Evolutionary conservation across 1,284 basidiomycete genomes (phyloP).

Genomic region (Sporisorium iseilematis-ciliati): DNA sequence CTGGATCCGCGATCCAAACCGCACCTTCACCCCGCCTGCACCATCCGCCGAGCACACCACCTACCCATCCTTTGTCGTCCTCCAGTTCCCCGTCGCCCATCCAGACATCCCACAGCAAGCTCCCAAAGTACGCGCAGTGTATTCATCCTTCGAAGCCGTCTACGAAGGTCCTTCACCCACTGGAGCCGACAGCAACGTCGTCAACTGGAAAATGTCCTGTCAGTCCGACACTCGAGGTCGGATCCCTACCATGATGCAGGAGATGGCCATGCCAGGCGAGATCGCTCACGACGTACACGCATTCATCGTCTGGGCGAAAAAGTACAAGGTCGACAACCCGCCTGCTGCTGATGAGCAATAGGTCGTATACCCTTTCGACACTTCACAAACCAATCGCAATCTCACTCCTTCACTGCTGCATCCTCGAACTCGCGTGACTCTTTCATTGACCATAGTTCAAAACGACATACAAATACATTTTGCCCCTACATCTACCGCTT

Average conservation of each 20-base stretch:
- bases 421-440: not conserved
- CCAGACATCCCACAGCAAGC: conserved; percentile 28
- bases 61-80: conserved; percentile 56
- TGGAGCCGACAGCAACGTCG: conserved; percentile 1
- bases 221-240: conserved; percentile 61
- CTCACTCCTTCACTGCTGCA: not conserved
- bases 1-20: conserved; percentile 25
- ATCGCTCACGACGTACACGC: conserved; percentile 62
- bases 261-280: conserved; percentile 58
- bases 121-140: conserved; percentile 56
- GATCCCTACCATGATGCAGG: conserved; percentile 61
- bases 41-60: conserved; percentile 4
- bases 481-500: not conserved
- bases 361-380: not conserved
- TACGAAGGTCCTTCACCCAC: conserved; percentile 24
- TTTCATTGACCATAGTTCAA: not conserved
- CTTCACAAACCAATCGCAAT: not conserved
- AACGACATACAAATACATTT: conserved; percentile 17
- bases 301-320: conserved; percentile 58
- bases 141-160: conserved; percentile 63
- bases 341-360: conserved; percentile 6
- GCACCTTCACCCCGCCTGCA: conserved; percentile 20
- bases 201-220: conserved; percentile 55
- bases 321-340: conserved; percentile 37
- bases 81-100: conserved; percentile 55